These are phyloP conservation scores for Ceratocystis ficicola DNA, from an alignment of 2,329 filamentous ascomycete genomes.

Conservation along the genomic window DNA sequence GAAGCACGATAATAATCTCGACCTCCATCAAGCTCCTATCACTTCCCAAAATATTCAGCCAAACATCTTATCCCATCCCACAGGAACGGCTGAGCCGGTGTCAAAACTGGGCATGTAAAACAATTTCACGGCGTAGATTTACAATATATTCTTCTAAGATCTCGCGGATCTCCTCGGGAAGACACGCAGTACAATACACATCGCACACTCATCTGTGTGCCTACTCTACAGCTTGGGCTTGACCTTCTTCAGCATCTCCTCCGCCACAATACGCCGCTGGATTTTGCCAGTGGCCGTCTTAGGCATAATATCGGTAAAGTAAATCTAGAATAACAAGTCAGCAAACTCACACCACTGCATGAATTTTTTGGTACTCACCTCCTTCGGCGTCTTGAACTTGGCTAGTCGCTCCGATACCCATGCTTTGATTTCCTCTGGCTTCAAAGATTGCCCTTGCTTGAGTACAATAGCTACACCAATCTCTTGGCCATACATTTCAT, in stretches of 20 bases:
- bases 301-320: conserved; percentile 73
- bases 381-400: conserved; percentile 77
- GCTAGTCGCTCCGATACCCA: conserved; percentile 61
- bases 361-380: conserved; percentile 37
- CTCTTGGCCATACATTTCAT: conserved; percentile 74
- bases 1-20: no score
- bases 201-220: no score
- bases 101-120: no score
- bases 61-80: no score
- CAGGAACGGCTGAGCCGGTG: no score
- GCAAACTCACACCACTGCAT: not conserved
- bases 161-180: no score
- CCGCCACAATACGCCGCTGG: conserved; percentile 73
- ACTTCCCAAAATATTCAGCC: no score
- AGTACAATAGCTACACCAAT: conserved; percentile 65
- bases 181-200: no score
- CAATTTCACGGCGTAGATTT: no score
- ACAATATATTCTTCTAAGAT: no score
- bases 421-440: conserved; percentile 48
- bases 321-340: conserved; percentile 41
- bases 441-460: conserved; percentile 48
- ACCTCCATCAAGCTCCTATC: no score
- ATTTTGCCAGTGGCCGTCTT: conserved; percentile 91
- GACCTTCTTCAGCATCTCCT: conserved; percentile 66
- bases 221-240: conserved; percentile 42